Percentiles rank a stretch among this genome's conserved stretches.
Conservation (phyloP, 331 rosid genomes). For the Quercus tomentella region DNA sequence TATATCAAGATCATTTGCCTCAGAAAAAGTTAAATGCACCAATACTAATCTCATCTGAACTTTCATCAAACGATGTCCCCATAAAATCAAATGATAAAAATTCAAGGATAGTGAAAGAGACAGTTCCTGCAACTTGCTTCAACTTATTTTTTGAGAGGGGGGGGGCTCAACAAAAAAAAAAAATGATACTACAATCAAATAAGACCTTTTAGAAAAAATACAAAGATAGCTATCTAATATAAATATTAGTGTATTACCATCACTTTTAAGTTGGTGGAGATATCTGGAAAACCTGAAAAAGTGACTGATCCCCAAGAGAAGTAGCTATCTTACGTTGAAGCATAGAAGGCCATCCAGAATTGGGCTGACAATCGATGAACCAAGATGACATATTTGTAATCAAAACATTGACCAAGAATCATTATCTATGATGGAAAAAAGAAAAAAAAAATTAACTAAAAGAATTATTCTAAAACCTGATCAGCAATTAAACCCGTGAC, state of each 20-base stretch:
- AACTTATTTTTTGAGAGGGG: not conserved
- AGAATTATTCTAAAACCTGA: no score
- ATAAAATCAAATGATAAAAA: conserved; percentile 52
- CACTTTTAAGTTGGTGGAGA: conserved; percentile 35
- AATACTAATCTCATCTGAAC: conserved; percentile 53
- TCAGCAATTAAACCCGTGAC: no score
- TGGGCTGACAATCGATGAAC: conserved; percentile 25
- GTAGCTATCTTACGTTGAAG: conserved; percentile 50
- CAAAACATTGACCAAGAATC: not conserved
- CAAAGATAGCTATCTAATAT: not conserved
- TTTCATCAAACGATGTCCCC: conserved; percentile 51
- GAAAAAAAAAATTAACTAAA: no score
- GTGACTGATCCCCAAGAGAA: conserved; percentile 42
- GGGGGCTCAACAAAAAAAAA: no score
- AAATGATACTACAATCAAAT: no score
- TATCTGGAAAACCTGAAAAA: conserved; percentile 46
- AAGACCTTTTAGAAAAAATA: no score
- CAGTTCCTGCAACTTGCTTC: conserved; percentile 53
- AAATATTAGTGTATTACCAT: conserved; percentile 31
- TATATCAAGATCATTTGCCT: not conserved
- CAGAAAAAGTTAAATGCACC: conserved; percentile 24
- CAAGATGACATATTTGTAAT: conserved; percentile 2
- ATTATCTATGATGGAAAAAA: no score
- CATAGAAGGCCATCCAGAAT: conserved; percentile 35
- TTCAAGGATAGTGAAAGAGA: conserved; percentile 39